These are phyloP conservation scores for Penicillium sp. DNA, from an alignment of 2,329 filamentous ascomycete species.

Conservation along the genomic window DNA sequence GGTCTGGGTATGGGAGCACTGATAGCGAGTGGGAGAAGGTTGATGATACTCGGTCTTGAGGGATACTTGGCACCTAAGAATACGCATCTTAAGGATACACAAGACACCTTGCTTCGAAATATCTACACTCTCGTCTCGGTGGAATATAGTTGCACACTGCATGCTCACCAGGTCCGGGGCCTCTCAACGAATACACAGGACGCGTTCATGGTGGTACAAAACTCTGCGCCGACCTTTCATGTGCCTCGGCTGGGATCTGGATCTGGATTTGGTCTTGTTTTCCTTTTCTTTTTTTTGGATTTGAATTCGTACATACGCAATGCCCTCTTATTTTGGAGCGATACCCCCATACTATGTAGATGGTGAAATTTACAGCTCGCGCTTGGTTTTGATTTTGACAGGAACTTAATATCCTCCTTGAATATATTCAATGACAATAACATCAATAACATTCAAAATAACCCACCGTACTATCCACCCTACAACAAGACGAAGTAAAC, in stretches of 20 bases:
- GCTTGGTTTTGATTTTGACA: not conserved
- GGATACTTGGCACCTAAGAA: not conserved
- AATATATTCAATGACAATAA: not conserved
- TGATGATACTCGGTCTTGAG: constrained; percentile 44
- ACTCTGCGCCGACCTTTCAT: not conserved
- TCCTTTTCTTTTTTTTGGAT: not conserved
- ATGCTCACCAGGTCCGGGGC: not conserved
- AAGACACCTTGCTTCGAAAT: not conserved
- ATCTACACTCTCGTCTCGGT: not conserved
- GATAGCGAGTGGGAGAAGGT: constrained; percentile 99
- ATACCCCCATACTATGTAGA: constrained; percentile 11
- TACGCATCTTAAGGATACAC: not conserved
- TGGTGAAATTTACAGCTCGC: not conserved
- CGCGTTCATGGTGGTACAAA: not conserved
- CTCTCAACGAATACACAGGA: not conserved
- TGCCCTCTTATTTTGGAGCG: not conserved
- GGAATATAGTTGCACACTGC: not conserved
- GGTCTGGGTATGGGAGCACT: constrained; percentile 65
- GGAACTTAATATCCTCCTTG: not conserved
- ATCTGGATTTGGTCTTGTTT: too few species aligned
- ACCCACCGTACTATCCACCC: not conserved
- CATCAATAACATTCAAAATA: not conserved
- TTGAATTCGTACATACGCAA: not conserved
- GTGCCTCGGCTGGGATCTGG: not conserved
- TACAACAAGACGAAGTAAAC: not conserved